These are phyloP conservation scores for Pestalotiopsis sp. DNA, from an alignment of 2,329 filamentous ascomycete genomes.

Conservation along the genomic window DNA sequence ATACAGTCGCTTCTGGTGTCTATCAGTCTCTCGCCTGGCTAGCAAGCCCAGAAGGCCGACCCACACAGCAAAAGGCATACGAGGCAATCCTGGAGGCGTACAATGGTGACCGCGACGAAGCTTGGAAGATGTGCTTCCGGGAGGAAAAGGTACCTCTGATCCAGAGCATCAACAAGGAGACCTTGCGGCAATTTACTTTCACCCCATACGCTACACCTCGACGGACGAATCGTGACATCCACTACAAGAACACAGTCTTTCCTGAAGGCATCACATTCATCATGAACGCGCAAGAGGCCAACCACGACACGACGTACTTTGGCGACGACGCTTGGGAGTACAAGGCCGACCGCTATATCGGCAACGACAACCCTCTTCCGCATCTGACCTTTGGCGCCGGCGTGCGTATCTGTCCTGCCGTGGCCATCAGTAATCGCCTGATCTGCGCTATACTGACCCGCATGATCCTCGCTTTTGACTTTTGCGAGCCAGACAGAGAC, in stretches of 20 bases:
- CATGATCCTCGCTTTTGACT: constrained; percentile 21
- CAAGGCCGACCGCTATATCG: constrained; percentile 23
- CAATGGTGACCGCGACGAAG: constrained; percentile 20
- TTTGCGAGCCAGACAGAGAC: constrained; percentile 14
- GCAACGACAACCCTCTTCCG: constrained; percentile 18
- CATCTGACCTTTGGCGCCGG: constrained; percentile 27
- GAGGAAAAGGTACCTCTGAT: constrained; percentile 25
- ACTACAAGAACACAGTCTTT: constrained; percentile 18
- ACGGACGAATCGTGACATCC: constrained; percentile 20
- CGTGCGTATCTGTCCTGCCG: constrained; percentile 24
- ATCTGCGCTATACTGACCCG: constrained; percentile 22
- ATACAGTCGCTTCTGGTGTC: constrained; percentile 24
- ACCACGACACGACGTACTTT: constrained; percentile 24
- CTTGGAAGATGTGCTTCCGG: constrained; percentile 26
- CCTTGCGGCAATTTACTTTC: constrained; percentile 22
- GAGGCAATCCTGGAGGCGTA: constrained; percentile 23
- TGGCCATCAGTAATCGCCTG: constrained; percentile 24
- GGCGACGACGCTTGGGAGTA: constrained; percentile 23
- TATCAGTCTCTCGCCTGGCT: constrained; percentile 25
- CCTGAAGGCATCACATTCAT: constrained; percentile 26
- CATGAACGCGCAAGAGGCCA: constrained; percentile 27
- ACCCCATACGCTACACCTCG: constrained; percentile 23
- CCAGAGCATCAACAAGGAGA: constrained; percentile 25
- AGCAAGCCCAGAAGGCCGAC: constrained; percentile 19
- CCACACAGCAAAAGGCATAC: constrained; percentile 19